Evolutionary conservation across 2,329 filamentous ascomycete species (phyloP).

Genomic region (Canariomyces notabilis): DNA sequence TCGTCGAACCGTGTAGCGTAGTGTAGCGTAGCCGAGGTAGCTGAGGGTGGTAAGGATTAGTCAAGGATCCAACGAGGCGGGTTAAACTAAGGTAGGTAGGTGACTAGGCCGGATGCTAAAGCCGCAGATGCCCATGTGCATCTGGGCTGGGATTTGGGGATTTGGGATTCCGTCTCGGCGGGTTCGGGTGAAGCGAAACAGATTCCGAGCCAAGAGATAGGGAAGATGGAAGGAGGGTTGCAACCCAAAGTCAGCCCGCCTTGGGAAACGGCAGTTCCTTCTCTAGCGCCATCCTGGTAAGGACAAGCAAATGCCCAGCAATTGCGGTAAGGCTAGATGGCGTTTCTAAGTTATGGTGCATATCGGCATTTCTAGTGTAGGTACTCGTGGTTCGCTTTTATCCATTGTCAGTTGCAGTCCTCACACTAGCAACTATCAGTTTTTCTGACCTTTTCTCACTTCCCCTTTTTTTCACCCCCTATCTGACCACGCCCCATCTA

Average conservation of each 20-base stretch:
- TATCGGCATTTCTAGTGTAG: constrained; percentile 13
- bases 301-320: constrained; percentile 2
- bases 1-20: no score
- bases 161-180: background rate
- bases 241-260: no score
- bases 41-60: constrained; percentile 4
- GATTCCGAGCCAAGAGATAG: constrained; percentile 1
- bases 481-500: constrained; percentile 8
- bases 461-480: background rate
- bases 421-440: background rate
- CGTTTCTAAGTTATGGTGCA: constrained; percentile 12
- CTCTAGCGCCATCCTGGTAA: no score
- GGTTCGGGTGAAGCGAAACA: constrained; percentile 3
- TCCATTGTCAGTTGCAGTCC: constrained; percentile 2
- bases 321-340: constrained; percentile 2
- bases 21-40: background rate
- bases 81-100: no score
- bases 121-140: background rate
- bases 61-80: background rate
- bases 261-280: no score
- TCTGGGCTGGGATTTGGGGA: background rate
- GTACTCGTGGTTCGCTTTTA: no score
- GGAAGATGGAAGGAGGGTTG: no score
- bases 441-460: constrained; percentile 4
- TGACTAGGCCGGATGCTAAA: background rate